phyloP scores from a whole-genome alignment of 176 grass and related monocot genomes.

The Triticum monococcum region DNA sequence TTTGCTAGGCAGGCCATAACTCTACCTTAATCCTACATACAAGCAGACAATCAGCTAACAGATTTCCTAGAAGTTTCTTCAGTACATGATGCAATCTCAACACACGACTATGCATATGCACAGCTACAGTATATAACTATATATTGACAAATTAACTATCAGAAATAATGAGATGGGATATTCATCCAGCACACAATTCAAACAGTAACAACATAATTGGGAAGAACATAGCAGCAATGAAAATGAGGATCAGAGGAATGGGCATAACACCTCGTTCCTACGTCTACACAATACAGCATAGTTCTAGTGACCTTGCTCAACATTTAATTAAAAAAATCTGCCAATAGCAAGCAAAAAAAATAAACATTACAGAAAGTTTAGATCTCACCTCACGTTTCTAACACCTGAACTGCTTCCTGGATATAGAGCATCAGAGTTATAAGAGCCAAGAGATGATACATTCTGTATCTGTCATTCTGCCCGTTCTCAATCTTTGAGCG shows the following conservation, averaged over 20 bases:
- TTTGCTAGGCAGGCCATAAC: too few relatives aligned
- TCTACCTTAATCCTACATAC: neutral
- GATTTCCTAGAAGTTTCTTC: neutral
- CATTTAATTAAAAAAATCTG: constrained; percentile 2
- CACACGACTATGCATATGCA: neutral
- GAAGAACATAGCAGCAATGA: too few relatives aligned
- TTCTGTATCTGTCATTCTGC: constrained; percentile 45
- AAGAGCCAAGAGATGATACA: constrained; percentile 80
- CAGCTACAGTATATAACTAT: neutral
- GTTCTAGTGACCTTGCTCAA: neutral
- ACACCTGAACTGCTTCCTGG: constrained; percentile 76
- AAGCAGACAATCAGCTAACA: neutral
- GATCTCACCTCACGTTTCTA: constrained; percentile 65
- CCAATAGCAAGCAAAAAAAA: neutral
- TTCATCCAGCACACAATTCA: neutral
- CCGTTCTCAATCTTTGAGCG: constrained; percentile 69
- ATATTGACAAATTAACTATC: neutral
- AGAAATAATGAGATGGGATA: neutral
- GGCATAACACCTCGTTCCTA: neutral
- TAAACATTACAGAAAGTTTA: neutral
- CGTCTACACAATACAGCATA: neutral
- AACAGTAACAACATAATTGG: neutral
- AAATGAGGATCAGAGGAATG: neutral
- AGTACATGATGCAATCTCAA: constrained; percentile 1
- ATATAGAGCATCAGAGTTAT: constrained; percentile 69